These are phyloP conservation scores for Aegilops speltoides DNA, from an alignment of 176 grass and related monocot species.

Conservation along the genomic window DNA sequence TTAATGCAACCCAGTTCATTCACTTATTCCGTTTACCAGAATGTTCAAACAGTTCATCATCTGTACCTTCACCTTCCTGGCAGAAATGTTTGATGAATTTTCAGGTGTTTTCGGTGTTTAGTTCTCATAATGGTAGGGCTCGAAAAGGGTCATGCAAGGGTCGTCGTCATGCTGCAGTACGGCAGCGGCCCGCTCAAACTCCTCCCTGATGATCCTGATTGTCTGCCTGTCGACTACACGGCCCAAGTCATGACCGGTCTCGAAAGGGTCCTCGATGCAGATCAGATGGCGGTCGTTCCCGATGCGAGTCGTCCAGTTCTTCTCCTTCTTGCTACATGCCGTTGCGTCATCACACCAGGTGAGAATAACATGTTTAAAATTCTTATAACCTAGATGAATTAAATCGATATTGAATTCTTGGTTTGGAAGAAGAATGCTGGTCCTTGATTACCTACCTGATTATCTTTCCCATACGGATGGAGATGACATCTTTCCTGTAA, in stretches of 20 bases:
- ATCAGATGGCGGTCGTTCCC: conserved; percentile 61
- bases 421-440: neutral
- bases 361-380: neutral
- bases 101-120: neutral
- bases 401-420: neutral
- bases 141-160: conserved; percentile 39
- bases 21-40: neutral
- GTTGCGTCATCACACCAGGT: neutral
- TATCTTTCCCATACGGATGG: conserved; percentile 41
- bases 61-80: neutral
- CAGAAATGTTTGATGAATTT: neutral
- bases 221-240: conserved; percentile 52
- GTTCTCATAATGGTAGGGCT: conserved; percentile 11
- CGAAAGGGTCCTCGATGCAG: conserved; percentile 74
- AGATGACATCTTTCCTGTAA: conserved; percentile 56
- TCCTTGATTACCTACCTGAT: conserved; percentile 54
- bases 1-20: neutral
- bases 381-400: neutral
- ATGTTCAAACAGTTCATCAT: neutral
- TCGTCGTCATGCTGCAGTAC: conserved; percentile 41
- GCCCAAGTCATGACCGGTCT: conserved; percentile 53
- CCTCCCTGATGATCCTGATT: conserved; percentile 49
- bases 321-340: conserved; percentile 50
- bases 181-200: conserved; percentile 49
- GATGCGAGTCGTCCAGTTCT: conserved; percentile 53